Base-by-base conservation (phyloP, 495 filamentous ascomycete species). In the Apodospora peruviana region DNA sequence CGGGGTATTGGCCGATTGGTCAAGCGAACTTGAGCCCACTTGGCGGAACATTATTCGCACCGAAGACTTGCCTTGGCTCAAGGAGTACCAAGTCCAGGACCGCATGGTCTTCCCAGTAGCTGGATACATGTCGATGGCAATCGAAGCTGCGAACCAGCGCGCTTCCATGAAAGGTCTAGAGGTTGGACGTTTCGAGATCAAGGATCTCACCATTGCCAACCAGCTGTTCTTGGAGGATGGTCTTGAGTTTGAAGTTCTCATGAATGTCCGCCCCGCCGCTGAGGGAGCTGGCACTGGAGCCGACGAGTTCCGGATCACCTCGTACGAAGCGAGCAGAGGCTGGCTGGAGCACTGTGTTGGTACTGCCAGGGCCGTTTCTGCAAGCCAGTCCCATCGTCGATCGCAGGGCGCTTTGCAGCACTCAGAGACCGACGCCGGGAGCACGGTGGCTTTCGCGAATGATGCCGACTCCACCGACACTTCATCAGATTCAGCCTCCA, bases 1-100 rank as follows among this genome's bases (percentile, higher is more conserved):
- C 0, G 79, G 79, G 0, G 56, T 55, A 1, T 56, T 71, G 2
- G 55, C 68, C 0, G 50, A 65, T 2, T 75, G 70, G 45, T 70
- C 60, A 0, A 67, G 58, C 17, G 55, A 69, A 5, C 25, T 70
- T 3, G 69, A 76, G 40, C 76, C 77, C 2, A 64, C 57, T 0
- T 83, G 79, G 78, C 61, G 77, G 23, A 78, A 76, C 52, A 23
- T 75, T 0, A 24, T 83, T 5, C 51, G 53, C 0, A 43, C 71
- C 3, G 64, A 73, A 2, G 57, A 74, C 24, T 58, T 71, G 4
- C 71, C 68, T 0, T 81, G 78, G 78, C 46, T 80, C 5, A 46
- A 47, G 10, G 76, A 80, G 22, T 77, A 79, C 56, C 50, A 51
- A 5, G 42, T 81, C 4, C 58, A 62, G 11, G 55, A 47, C 0